Evolutionary conservation across 2,329 filamentous ascomycete species (phyloP).

Genomic region (Colletotrichum musae): DNA sequence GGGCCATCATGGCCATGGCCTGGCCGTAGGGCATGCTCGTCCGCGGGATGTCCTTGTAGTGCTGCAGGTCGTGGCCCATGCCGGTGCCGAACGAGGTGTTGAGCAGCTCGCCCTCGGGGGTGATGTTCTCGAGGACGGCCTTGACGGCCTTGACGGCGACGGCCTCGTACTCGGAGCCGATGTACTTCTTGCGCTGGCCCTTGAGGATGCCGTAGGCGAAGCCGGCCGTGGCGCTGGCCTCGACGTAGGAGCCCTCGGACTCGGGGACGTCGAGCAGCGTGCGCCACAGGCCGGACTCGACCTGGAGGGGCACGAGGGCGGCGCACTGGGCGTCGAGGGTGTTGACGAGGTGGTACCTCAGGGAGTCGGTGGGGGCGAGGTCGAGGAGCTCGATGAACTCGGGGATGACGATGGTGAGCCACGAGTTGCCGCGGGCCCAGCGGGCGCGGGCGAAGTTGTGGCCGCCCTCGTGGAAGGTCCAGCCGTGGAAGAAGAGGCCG

Average conservation of each 20-base stretch:
- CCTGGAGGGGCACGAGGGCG: conserved; percentile 74
- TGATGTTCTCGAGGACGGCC: conserved; percentile 77
- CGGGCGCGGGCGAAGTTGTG: conserved; percentile 72
- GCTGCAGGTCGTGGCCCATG: conserved; percentile 81
- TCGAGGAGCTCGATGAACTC: conserved; percentile 84
- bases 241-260: conserved; percentile 79
- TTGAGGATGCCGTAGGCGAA: conserved; percentile 88
- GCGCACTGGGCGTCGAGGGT: conserved; percentile 79
- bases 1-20: conserved; percentile 86
- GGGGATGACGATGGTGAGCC: conserved; percentile 87
- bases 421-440: conserved; percentile 76
- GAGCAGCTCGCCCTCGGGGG: conserved; percentile 76
- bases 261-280: conserved; percentile 80
- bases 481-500: conserved; percentile 86
- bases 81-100: conserved; percentile 85
- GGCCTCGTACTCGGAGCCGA: conserved; percentile 72
- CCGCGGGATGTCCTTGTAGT: conserved; percentile 82
- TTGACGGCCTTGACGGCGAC: conserved; percentile 76
- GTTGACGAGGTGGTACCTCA: conserved; percentile 71
- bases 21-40: conserved; percentile 90
- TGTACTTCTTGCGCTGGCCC: conserved; percentile 77
- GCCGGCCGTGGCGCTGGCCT: conserved; percentile 84
- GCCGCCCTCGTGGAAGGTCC: conserved; percentile 80
- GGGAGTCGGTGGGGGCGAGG: conserved; percentile 72
- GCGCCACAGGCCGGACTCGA: conserved; percentile 76